Evolutionary conservation across 139 green algal species (phyloP), one percentile per base, ranked within the genome.

Genomic region (Raphidocelis subcapitata): DNA sequence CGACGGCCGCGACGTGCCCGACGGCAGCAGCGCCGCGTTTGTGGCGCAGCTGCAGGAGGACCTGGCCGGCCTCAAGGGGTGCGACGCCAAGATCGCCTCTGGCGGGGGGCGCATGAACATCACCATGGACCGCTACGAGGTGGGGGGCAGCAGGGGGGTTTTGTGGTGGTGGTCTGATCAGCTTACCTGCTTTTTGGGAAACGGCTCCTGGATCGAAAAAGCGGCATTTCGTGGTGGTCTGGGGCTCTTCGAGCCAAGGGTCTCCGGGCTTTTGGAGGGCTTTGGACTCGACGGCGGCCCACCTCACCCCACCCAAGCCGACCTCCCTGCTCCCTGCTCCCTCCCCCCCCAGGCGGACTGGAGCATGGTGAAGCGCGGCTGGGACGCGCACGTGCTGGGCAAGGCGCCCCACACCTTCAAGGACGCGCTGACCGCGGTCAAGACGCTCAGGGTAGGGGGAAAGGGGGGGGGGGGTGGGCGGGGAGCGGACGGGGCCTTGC

Each of bases 81-180:
- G 68, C 23, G 94, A 99, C 74, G 91, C 85, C 20, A 84, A 85
- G 57, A 96, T 99, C 70, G 95, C 94, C 0, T 96, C 89, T 5
- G 95, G 95, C 31, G 95, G 94, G 36, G 95, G 95, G 3, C 86
- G 95, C 79, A 99, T 99, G 95, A 26, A 81, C 41, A 89, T 97
- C 33, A 97, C 93, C 63, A 99, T 99, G 95, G 95, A 99, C 68
- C 88, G 94, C 35, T 98, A 98, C 71, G 94, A 98, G 89, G 89
- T 92, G 69, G 0, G 79, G 0, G 21, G 29, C 36, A 2, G 52
- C n/a, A 26, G 46, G n/a, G 28, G n/a, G 44, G 16, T 33, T 35
- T 54, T 10, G 32, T 28, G 23, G 37, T 20, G 46, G 49, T 5
- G 15, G 46, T 46, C 47, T 15, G 24, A 28, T 31, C 10, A 23